Conservation (phyloP, 2,329 filamentous ascomycete species). For the Cordyceps pruinosa region DNA sequence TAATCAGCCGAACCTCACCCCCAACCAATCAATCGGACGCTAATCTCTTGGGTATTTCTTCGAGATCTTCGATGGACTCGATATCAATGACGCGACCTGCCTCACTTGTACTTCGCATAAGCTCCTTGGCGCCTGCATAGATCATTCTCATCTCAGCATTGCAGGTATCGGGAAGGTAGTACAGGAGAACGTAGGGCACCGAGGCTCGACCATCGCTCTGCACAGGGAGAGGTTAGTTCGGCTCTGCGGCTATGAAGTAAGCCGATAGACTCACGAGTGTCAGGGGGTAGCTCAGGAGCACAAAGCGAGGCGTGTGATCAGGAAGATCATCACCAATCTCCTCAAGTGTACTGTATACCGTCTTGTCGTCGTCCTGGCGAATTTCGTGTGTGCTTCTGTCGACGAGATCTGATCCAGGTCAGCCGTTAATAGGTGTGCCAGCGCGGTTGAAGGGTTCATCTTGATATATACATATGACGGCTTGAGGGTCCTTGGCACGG, state of each 20-base stretch:
- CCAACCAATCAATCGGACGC: conserved; percentile 17
- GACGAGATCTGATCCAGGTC: conserved; percentile 64
- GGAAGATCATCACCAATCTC: conserved; percentile 84
- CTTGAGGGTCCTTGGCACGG: conserved; percentile 77
- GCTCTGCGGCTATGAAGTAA: background rate
- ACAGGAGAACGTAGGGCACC: conserved; percentile 89
- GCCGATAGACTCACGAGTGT: conserved; percentile 57
- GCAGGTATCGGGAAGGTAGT: conserved; percentile 89
- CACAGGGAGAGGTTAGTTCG: background rate
- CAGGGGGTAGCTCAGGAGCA: conserved; percentile 85
- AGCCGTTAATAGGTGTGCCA: background rate
- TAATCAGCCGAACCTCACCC: background rate
- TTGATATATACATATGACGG: conserved; percentile 75
- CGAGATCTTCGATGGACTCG: conserved; percentile 70
- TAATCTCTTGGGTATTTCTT: conserved; percentile 67
- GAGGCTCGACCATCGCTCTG: conserved; percentile 76
- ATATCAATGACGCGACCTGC: conserved; percentile 85
- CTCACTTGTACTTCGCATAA: conserved; percentile 89
- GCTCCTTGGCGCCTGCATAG: conserved; percentile 91
- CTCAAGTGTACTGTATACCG: conserved; percentile 71
- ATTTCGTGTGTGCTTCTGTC: conserved; percentile 88
- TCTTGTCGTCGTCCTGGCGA: conserved; percentile 68
- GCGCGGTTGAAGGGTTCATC: background rate
- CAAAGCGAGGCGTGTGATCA: conserved; percentile 82
- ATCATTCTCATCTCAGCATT: conserved; percentile 84